Conservation (phyloP, 352 stramenopile genomes). For the Elongisporangium undulatum region DNA sequence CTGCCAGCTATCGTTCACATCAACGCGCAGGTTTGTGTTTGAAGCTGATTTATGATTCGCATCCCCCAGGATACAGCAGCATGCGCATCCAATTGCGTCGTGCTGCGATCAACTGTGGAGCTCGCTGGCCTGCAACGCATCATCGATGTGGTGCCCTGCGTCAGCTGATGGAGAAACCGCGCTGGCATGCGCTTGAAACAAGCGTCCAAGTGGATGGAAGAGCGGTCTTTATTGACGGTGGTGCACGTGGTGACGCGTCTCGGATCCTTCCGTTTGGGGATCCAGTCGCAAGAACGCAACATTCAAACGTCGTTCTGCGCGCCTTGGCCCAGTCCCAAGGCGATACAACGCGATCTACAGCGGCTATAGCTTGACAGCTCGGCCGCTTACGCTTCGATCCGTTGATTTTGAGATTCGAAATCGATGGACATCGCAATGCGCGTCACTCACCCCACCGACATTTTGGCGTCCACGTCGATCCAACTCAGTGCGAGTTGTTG, state of each 20-base stretch:
- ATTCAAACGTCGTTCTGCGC: background rate
- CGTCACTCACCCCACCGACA: background rate
- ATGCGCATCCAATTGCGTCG: background rate
- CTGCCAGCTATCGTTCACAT: constrained; percentile 99
- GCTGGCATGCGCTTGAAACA: background rate
- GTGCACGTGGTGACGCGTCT: background rate
- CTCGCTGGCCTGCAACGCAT: background rate
- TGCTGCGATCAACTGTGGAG: background rate
- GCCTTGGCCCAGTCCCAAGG: background rate
- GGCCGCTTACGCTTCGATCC: background rate
- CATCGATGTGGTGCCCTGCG: no score
- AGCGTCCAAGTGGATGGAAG: background rate
- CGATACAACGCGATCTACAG: background rate
- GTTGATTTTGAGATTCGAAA: background rate
- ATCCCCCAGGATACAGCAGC: background rate
- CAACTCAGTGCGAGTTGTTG: background rate
- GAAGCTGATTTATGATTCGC: constrained; percentile 12
- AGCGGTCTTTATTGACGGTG: background rate
- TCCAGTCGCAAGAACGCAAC: background rate
- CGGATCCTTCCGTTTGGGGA: background rate
- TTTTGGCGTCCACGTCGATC: background rate
- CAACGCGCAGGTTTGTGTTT: constrained; percentile 96
- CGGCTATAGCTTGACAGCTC: background rate
- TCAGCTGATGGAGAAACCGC: background rate
- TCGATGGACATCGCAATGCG: background rate